These are phyloP conservation scores for Botrytis squamosa DNA, from an alignment of 2,329 filamentous ascomycete genomes.

Conservation along the genomic window DNA sequence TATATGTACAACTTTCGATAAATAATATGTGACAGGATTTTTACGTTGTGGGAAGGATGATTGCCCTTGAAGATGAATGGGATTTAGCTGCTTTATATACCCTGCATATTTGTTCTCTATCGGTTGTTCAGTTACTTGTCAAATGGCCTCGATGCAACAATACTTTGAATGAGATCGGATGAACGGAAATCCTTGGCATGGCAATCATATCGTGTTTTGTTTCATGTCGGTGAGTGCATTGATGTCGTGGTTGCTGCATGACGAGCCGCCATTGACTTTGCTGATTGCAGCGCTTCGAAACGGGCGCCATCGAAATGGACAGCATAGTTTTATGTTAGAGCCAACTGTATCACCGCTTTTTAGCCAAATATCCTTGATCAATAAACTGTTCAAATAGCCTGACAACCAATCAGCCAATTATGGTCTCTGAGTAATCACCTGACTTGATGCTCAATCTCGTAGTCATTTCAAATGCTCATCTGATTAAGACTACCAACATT, in stretches of 20 bases:
- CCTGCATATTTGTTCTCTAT: neutral
- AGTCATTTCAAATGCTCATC: neutral
- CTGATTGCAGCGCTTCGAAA: neutral
- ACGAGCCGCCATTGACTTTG: neutral
- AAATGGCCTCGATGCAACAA: neutral
- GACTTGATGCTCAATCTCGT: neutral
- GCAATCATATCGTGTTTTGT: neutral
- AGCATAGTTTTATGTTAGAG: neutral
- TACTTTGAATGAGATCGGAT: conserved; percentile 7
- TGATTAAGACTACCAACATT: neutral
- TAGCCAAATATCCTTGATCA: neutral
- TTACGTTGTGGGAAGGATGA: neutral
- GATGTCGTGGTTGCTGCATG: neutral
- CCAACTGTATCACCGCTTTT: neutral
- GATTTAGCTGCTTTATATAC: neutral
- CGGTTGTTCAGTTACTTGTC: neutral
- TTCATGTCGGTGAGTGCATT: neutral
- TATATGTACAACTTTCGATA: neutral
- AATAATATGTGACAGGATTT: neutral
- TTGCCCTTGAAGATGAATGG: neutral
- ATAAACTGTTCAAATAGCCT: neutral
- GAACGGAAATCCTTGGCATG: neutral
- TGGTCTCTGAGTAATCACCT: neutral
- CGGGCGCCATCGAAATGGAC: neutral
- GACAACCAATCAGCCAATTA: neutral